phyloP scores from a whole-genome alignment of 2,329 filamentous ascomycete species.

The Pseudocercospora musae region DNA sequence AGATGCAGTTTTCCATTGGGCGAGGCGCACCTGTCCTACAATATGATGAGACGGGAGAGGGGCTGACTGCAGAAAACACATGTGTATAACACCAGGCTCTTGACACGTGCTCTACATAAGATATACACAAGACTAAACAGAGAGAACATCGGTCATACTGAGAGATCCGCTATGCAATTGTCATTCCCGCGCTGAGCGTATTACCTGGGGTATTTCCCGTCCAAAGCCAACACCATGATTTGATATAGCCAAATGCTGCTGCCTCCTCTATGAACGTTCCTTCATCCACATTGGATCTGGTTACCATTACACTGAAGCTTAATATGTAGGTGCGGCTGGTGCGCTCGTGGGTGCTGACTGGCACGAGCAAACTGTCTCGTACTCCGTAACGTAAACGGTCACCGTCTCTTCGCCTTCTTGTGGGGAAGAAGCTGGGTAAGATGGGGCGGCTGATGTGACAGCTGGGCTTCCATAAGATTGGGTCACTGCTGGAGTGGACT shows the following conservation, averaged over 20 bases:
- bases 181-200: background rate
- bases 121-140: conserved; percentile 1
- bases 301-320: background rate
- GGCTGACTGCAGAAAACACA: background rate
- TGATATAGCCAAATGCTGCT: background rate
- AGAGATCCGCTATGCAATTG: conserved; percentile 2
- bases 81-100: background rate
- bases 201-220: conserved; percentile 1
- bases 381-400: conserved; percentile 11
- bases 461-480: conserved; percentile 6
- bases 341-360: background rate
- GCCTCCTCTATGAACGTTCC: background rate
- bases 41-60: background rate
- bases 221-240: background rate
- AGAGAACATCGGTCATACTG: background rate
- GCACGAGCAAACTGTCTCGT: conserved; percentile 16
- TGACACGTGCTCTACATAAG: background rate
- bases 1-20: background rate
- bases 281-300: conserved; percentile 2
- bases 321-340: conserved; percentile 4
- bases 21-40: background rate
- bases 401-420: conserved; percentile 7
- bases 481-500: background rate
- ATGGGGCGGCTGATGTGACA: conserved; percentile 8
- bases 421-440: conserved; percentile 4